Evolutionary conservation across 2,329 filamentous ascomycete species (phyloP).

Genomic region (Teratosphaeria gauchensis): DNA sequence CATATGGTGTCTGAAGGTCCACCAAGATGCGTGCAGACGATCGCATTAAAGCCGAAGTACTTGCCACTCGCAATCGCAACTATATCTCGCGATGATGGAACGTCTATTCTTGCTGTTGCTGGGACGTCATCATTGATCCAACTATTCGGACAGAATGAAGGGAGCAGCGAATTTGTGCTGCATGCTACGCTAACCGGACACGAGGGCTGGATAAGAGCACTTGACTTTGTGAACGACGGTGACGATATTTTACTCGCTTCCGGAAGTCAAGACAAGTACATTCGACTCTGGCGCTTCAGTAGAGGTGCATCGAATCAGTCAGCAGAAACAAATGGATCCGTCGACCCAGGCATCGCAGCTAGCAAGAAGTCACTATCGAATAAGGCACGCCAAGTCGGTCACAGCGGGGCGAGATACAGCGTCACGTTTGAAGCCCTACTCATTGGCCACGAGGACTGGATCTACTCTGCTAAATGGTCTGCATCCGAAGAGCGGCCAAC

Average conservation of each 20-base stretch:
- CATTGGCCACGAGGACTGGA: constrained; percentile 96
- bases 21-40: constrained; percentile 46
- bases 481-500: constrained; percentile 34
- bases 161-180: constrained; percentile 49
- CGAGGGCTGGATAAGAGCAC: constrained; percentile 86
- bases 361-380: constrained; percentile 63
- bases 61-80: constrained; percentile 73
- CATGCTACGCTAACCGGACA: constrained; percentile 77
- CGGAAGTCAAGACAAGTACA: constrained; percentile 94
- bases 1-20: constrained; percentile 30
- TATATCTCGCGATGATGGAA: constrained; percentile 43
- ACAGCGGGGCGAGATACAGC: constrained; percentile 55
- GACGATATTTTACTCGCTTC: constrained; percentile 75
- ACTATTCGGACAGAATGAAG: constrained; percentile 54
- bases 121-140: constrained; percentile 79
- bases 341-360: constrained; percentile 3
- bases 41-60: constrained; percentile 65
- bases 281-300: constrained; percentile 83
- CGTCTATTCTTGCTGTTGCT: constrained; percentile 60
- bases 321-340: background rate
- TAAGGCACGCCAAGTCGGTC: constrained; percentile 70
- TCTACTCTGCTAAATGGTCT: constrained; percentile 78
- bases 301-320: constrained; percentile 40
- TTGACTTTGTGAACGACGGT: constrained; percentile 63
- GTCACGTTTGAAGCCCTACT: constrained; percentile 90